Percentiles rank a stretch among this genome's conserved stretches.
phyloP scores from a whole-genome alignment of 345 rosid species.

The Raphanus raphanistrum region DNA sequence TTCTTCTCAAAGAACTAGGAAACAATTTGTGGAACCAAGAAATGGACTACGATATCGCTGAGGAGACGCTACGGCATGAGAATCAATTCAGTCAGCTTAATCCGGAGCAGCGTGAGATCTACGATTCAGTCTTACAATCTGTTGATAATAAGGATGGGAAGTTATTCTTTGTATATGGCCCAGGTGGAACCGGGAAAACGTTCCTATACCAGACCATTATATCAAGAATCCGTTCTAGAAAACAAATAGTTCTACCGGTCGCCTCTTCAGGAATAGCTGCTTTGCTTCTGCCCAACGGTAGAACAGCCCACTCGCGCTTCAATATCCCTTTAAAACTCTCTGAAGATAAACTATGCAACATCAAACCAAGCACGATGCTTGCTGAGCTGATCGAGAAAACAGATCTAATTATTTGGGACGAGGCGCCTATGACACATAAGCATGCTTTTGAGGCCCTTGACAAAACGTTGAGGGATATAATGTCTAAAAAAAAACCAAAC shows the following conservation, averaged over 20 bases:
- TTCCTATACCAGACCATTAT: not conserved
- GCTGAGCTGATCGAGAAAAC: not conserved
- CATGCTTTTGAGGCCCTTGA: not conserved
- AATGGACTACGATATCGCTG: not conserved
- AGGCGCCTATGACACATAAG: not conserved
- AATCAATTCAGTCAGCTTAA: not conserved
- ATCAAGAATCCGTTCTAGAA: not conserved
- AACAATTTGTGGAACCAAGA: not conserved
- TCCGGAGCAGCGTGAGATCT: not conserved
- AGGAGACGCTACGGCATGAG: not conserved
- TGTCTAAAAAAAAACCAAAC: not conserved
- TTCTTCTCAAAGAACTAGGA: not conserved
- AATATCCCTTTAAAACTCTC: not conserved
- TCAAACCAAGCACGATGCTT: not conserved
- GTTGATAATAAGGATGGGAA: not conserved
- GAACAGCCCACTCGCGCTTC: not conserved
- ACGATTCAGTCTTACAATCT: not conserved
- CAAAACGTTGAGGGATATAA: not conserved
- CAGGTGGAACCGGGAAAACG: not conserved
- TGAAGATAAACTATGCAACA: not conserved
- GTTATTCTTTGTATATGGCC: not conserved
- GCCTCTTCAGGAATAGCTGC: not conserved
- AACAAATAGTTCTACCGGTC: not conserved
- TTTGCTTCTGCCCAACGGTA: not conserved
- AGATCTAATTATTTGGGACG: not conserved